Percentiles rank a stretch among this genome's conserved stretches.
Evolutionary conservation across 1,139 yeast species (phyloP).

Genomic region (Kluyveromyces marxianus): DNA sequence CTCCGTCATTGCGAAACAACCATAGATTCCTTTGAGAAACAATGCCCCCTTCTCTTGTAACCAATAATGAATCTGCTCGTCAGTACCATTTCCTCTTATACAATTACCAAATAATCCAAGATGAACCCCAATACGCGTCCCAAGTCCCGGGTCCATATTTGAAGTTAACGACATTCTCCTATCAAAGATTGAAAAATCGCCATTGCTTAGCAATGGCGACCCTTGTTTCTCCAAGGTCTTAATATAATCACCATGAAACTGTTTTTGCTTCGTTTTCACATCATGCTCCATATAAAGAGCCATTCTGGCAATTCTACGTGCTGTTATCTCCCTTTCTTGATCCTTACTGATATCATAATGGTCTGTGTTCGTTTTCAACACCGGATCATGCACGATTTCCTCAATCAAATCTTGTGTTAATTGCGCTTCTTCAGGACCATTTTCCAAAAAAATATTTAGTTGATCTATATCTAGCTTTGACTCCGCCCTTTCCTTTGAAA

Average conservation of each 20-base stretch:
- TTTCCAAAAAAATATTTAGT: constrained; percentile 49
- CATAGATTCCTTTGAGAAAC: constrained; percentile 60
- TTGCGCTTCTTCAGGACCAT: constrained; percentile 42
- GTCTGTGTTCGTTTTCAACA: constrained; percentile 40
- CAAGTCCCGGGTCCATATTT: constrained; percentile 49
- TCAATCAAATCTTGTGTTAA: constrained; percentile 41
- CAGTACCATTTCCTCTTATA: constrained; percentile 66
- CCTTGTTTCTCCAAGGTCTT: constrained; percentile 19
- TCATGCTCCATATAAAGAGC: constrained; percentile 46
- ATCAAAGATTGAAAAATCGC: constrained; percentile 35
- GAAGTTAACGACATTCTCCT: constrained; percentile 37
- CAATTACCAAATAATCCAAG: constrained; percentile 64
- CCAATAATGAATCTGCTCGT: constrained; percentile 59
- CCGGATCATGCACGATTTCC: constrained; percentile 47
- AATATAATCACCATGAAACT: constrained; percentile 21
- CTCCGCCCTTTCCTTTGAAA: constrained; percentile 42
- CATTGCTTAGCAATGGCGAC: constrained; percentile 16
- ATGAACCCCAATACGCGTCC: constrained; percentile 66
- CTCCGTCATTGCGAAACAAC: constrained; percentile 94
- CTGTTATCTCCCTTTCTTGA: constrained; percentile 45
- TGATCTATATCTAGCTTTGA: constrained; percentile 42
- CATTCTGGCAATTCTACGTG: constrained; percentile 42
- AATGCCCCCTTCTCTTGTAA: constrained; percentile 63
- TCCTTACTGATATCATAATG: constrained; percentile 48
- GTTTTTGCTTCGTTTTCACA: constrained; percentile 21